Evolutionary conservation across 371 early-diverging fungal species (phyloP).

Genomic region (Mucor piriformis): DNA sequence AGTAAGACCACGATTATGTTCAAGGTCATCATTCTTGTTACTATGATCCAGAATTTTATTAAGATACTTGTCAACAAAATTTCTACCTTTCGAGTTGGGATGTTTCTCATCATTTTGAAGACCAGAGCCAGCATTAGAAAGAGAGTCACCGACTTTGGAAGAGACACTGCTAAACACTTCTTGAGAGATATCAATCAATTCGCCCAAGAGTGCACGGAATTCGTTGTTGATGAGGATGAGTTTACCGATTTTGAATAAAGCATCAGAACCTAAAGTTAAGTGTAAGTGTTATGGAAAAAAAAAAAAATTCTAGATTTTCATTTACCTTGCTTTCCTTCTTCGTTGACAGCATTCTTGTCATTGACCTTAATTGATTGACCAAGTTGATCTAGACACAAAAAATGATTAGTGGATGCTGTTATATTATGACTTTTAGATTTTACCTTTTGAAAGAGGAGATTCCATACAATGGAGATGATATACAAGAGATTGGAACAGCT

Average conservation of each 20-base stretch:
- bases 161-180: conserved; percentile 51
- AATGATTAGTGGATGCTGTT: neutral
- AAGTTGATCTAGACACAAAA: neutral
- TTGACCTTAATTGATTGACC: neutral
- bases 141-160: conserved; percentile 32
- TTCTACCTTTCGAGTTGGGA: conserved; percentile 7
- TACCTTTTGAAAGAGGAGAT: conserved; percentile 29
- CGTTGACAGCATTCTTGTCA: neutral
- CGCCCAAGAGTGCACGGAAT: conserved; percentile 54
- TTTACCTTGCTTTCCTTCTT: conserved; percentile 37
- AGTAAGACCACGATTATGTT: neutral
- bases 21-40: neutral
- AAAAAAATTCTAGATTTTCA: neutral
- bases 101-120: conserved; percentile 18
- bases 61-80: conserved; percentile 15
- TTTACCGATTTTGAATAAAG: conserved; percentile 44
- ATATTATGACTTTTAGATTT: too few species aligned
- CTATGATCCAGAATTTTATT: conserved; percentile 3
- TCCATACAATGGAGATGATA: conserved; percentile 48
- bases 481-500: conserved; percentile 62
- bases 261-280: conserved; percentile 31
- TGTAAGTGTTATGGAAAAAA: neutral
- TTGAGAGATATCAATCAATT: conserved; percentile 52
- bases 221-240: conserved; percentile 55
- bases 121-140: conserved; percentile 26